Evolutionary conservation across 768 basidiomycete genomes (phyloP), one percentile per base, ranked within the genome.

Genomic region (Royoungia palumana): DNA sequence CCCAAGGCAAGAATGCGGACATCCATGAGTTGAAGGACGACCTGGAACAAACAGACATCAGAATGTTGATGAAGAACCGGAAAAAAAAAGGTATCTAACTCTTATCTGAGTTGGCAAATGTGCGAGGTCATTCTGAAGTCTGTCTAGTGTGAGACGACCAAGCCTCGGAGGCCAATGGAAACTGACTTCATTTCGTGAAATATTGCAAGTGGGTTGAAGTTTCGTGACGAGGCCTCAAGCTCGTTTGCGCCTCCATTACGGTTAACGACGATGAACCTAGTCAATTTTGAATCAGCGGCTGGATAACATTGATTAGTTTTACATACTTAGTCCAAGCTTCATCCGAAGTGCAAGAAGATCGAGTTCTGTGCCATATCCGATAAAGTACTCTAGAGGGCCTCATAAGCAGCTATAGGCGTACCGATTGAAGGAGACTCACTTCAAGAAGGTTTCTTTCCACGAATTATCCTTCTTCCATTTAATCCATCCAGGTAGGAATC

Each of bases 251-350:
- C 75, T 28, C 86, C 87, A 57, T 83, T 87, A 42, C 86, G 82
- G 58, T 87, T 88, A 49, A 92, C 63, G 20, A 85, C 77, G 50
- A 91, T 74, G 55, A 88, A 90, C 62, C 87, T 87, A 55, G 42
- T 44, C 11, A 9, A 40, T 50, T 5, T 19, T 21, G 34, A 28
- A 22, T 49, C 32, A 39, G 46, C 16, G 25, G 30, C 19, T 42
- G 40, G 13, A 30, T n/a, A 37, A 27, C 17, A 5, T 22, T 7
- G 6, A 36, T n/a, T 5, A 12, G 39, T 40, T 50, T 17, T 53
- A 59, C 34, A 47, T 63, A 89, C 85, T 81, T 88, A 41, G 88
- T 90, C 88, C 89, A 92, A 19, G 87, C 72, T 67, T 92, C 90
- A 57, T 89, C 85, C 7, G 79, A 65, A 19, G 88, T 89, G 60